phyloP scores from a whole-genome alignment of 495 filamentous ascomycete genomes.

The Parathielavia appendiculata region DNA sequence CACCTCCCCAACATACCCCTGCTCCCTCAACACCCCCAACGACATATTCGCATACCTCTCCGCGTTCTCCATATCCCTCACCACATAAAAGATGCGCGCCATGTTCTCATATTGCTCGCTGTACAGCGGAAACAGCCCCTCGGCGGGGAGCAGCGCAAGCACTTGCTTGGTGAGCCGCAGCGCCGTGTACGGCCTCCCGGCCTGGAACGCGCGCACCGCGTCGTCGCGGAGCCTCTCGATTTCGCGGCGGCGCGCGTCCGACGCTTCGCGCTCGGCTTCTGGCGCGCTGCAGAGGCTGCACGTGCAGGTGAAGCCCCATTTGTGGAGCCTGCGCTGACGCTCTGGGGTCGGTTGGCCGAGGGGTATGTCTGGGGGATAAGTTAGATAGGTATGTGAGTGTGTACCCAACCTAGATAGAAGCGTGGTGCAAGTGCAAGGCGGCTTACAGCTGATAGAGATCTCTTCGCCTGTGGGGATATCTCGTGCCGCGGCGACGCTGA shows the following conservation, averaged over 20 bases:
- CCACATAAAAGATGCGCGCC: conserved; percentile 36
- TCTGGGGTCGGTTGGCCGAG: conserved; percentile 29
- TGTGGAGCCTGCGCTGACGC: conserved; percentile 26
- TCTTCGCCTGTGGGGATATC: conserved; percentile 39
- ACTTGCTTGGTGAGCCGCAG: conserved; percentile 33
- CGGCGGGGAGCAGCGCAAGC: conserved; percentile 29
- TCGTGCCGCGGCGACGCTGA: conserved; percentile 30
- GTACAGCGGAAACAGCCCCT: conserved; percentile 33
- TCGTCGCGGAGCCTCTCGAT: conserved; percentile 31
- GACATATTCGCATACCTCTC: conserved; percentile 30
- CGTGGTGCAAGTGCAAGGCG: conserved; percentile 21
- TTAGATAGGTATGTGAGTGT: not conserved
- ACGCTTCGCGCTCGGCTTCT: conserved; percentile 26
- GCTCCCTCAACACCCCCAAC: conserved; percentile 32
- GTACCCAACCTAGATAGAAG: conserved; percentile 13
- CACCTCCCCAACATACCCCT: conserved; percentile 19
- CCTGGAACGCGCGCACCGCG: conserved; percentile 32
- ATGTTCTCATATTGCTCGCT: conserved; percentile 40
- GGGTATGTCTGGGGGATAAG: not conserved
- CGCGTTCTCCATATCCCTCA: conserved; percentile 32
- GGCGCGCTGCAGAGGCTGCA: conserved; percentile 36
- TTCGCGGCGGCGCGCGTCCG: conserved; percentile 33
- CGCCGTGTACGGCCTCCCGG: conserved; percentile 29
- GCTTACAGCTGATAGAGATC: conserved; percentile 40
- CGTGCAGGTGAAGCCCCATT: conserved; percentile 38